Evolutionary conservation across 2,329 filamentous ascomycete species (phyloP).

Genomic region (Fragosphaeria purpurea): DNA sequence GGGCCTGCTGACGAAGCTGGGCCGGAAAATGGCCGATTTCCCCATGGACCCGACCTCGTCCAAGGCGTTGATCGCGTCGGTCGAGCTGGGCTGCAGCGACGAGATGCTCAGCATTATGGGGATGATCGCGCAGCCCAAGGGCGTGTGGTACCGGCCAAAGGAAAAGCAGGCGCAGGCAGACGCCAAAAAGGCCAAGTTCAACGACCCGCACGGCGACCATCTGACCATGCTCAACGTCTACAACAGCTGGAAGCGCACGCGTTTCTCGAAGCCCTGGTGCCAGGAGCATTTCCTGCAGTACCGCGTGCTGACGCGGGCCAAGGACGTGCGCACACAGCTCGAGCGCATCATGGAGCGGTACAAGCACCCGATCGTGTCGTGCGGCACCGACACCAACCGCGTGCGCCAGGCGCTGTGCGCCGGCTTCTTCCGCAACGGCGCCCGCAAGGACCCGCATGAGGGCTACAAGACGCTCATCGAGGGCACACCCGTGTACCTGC

Average conservation of each 20-base stretch:
- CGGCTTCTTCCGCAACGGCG: slow-evolving; percentile 92
- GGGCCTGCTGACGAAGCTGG: slow-evolving; percentile 80
- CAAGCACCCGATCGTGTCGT: slow-evolving; percentile 70
- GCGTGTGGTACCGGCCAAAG: slow-evolving; percentile 89
- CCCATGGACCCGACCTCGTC: slow-evolving; percentile 92
- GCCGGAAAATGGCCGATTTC: slow-evolving; percentile 96
- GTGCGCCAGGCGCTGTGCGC: slow-evolving; percentile 83
- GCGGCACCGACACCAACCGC: slow-evolving; percentile 76
- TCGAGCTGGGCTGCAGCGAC: slow-evolving; percentile 82
- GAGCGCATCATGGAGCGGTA: slow-evolving; percentile 91
- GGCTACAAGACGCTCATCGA: slow-evolving; percentile 97
- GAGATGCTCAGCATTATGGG: slow-evolving; percentile 91
- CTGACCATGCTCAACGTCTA: slow-evolving; percentile 93
- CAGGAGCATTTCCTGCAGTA: slow-evolving; percentile 97
- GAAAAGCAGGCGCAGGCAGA: slow-evolving; percentile 96
- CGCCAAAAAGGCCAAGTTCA: slow-evolving; percentile 95
- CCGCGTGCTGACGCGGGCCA: slow-evolving; percentile 74
- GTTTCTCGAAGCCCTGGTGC: slow-evolving; percentile 82
- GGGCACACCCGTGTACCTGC: slow-evolving; percentile 87
- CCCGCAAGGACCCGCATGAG: slow-evolving; percentile 89
- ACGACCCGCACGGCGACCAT: slow-evolving; percentile 90
- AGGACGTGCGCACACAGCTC: slow-evolving; percentile 87
- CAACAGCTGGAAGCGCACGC: slow-evolving; percentile 86
- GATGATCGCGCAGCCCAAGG: slow-evolving; percentile 72
- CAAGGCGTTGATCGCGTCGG: slow-evolving; percentile 74